phyloP scores from a whole-genome alignment of 257 asterid genomes.

The Lycium barbarum region DNA sequence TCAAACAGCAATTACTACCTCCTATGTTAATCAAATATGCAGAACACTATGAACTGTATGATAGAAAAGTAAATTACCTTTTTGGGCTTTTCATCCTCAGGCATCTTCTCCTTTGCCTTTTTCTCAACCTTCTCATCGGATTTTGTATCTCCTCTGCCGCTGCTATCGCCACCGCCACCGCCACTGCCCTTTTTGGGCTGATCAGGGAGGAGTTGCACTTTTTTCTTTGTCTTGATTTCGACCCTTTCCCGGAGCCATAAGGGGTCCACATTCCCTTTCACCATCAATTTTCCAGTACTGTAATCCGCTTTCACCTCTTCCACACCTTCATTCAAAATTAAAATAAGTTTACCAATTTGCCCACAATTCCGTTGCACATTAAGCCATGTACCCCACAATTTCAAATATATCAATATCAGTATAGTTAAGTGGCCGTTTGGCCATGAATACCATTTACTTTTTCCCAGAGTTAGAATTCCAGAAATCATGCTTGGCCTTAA shows the following conservation, averaged over 20 bases:
- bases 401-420: no score
- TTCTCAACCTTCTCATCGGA: conserved; percentile 42
- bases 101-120: conserved; percentile 9
- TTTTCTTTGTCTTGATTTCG: conserved; percentile 72
- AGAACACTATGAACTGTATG: not conserved
- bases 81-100: conserved; percentile 52
- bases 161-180: conserved; percentile 28
- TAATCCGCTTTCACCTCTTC: conserved; percentile 77
- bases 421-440: no score
- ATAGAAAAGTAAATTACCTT: conserved; percentile 48
- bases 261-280: conserved; percentile 87
- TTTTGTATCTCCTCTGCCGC: conserved; percentile 42
- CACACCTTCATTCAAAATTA: conserved; percentile 57
- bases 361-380: no score
- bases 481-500: no score
- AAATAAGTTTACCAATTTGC: not conserved
- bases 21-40: not conserved
- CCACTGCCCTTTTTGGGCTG: conserved; percentile 52
- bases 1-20: not conserved
- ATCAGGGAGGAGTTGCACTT: conserved; percentile 79
- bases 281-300: conserved; percentile 65
- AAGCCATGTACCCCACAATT: not conserved
- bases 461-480: no score
- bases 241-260: conserved; percentile 70
- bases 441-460: no score